Percentiles rank a stretch among this genome's conserved stretches.
These are phyloP conservation scores for Cordyceps cateniannulata DNA, from an alignment of 2,329 filamentous ascomycete species.

Conservation along the genomic window DNA sequence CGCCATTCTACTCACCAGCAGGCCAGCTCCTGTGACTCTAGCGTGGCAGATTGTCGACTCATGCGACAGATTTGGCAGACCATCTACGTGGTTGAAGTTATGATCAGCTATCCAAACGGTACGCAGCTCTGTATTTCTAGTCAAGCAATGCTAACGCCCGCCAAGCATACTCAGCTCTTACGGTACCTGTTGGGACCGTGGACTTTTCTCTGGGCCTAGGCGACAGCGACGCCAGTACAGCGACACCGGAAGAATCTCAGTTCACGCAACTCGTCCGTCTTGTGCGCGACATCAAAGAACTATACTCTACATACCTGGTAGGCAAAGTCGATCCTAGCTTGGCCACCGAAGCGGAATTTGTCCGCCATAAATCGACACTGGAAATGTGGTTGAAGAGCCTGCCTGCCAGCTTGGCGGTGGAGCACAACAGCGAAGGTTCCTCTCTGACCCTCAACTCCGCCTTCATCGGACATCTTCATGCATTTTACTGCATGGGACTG, in stretches of 20 bases:
- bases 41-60: background rate
- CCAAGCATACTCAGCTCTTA: background rate
- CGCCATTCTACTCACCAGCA: background rate
- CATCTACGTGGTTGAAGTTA: conserved; percentile 2
- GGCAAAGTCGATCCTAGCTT: background rate
- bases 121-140: background rate
- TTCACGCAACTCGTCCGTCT: background rate
- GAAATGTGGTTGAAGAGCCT: background rate
- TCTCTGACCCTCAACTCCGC: background rate
- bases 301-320: conserved; percentile 1
- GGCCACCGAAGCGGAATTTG: background rate
- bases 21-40: background rate
- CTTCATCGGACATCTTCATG: background rate
- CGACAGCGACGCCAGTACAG: background rate
- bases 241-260: background rate
- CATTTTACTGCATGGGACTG: background rate
- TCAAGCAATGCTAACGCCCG: background rate
- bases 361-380: background rate
- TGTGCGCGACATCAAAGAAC: background rate
- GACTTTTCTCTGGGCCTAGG: background rate
- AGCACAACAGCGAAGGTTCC: background rate
- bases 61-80: background rate
- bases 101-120: conserved; percentile 6
- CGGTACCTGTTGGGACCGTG: background rate
- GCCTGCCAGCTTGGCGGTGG: background rate